Evolutionary conservation across 352 stramenopile species (phyloP).

Genomic region (Globisporangium acanthophoron): DNA sequence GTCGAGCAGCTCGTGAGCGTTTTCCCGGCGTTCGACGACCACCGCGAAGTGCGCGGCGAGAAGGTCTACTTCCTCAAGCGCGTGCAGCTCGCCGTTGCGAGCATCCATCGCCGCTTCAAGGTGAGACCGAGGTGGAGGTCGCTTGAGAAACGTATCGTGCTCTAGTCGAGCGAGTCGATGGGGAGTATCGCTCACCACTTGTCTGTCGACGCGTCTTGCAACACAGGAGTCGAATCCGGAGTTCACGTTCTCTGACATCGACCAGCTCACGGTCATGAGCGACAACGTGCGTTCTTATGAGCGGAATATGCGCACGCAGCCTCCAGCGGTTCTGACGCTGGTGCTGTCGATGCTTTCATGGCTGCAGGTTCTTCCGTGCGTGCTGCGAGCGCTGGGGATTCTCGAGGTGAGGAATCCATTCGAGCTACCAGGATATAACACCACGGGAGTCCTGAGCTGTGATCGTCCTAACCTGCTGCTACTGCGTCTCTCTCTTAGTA

Average conservation of each 20-base stretch:
- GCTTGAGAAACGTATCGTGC: neutral
- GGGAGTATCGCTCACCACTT: neutral
- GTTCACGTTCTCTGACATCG: slow-evolving; percentile 56
- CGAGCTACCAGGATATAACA: no score
- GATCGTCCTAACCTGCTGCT: no score
- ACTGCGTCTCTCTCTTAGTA: slow-evolving; percentile 29
- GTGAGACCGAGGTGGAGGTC: slow-evolving; percentile 13
- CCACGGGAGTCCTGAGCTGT: no score
- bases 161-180: neutral
- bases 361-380: slow-evolving; percentile 59
- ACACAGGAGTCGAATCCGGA: slow-evolving; percentile 36
- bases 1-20: slow-evolving; percentile 44
- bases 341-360: neutral
- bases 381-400: slow-evolving; percentile 62
- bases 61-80: slow-evolving; percentile 68
- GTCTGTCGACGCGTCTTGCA: neutral
- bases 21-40: slow-evolving; percentile 74
- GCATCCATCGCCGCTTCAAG: slow-evolving; percentile 63
- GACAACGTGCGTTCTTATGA: slow-evolving; percentile 45
- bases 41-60: slow-evolving; percentile 36
- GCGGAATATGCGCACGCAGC: neutral
- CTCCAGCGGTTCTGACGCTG: neutral
- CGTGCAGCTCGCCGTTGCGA: slow-evolving; percentile 47
- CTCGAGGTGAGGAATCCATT: slow-evolving; percentile 37
- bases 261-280: slow-evolving; percentile 52